Evolutionary conservation across 176 grass and related monocot genomes (phyloP), one percentile per base, ranked within the genome.

Genomic region (Phyllostachys edulis): DNA sequence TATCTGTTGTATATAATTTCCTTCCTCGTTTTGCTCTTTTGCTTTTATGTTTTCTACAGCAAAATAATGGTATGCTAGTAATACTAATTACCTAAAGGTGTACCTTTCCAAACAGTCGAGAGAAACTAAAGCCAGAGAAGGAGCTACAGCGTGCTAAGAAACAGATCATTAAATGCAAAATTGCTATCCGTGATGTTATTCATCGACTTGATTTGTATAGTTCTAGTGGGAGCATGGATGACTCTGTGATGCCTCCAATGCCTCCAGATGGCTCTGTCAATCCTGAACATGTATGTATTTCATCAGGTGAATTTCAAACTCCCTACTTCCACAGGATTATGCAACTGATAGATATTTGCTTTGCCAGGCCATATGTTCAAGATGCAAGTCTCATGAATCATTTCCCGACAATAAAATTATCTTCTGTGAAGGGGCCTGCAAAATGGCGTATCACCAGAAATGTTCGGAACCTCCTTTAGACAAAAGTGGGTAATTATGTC

Each of bases 91-190:
- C 87, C 71, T 85, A 64, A 69, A 56, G 21, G 16, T 85, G 20
- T 81, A 42, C 41, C 56, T 85, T 87, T 78, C 56, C 24, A 57
- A 80, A 67, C 89, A 99, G 96, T 73, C 93, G 86, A 61, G 96
- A 99, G 84, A 99, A 99, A 89, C 67, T 99, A 83, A 96, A 89
- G 84, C 96, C 96, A 78, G 91, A 96, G 83, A 99, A 99, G 83
- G 96, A 99, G 79, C 86, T 99, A 63, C 87, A 88, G 81, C 92
- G 96, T 91, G 96, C 96, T 81, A 82, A 87, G 85, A 99, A 92
- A 66, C 93, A 96, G 88, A 99, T 99, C 78, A 84, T 92, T 69
- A 93, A 95, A 83, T 92, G 84, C 78, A 96, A 96, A 90, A 70
- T 94, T 85, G 89, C 89, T 85, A 96, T 99, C 68, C 93, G 89